Base-by-base conservation (phyloP, 1,284 basidiomycete genomes). In the Ceratobasidium sp. region DNA sequence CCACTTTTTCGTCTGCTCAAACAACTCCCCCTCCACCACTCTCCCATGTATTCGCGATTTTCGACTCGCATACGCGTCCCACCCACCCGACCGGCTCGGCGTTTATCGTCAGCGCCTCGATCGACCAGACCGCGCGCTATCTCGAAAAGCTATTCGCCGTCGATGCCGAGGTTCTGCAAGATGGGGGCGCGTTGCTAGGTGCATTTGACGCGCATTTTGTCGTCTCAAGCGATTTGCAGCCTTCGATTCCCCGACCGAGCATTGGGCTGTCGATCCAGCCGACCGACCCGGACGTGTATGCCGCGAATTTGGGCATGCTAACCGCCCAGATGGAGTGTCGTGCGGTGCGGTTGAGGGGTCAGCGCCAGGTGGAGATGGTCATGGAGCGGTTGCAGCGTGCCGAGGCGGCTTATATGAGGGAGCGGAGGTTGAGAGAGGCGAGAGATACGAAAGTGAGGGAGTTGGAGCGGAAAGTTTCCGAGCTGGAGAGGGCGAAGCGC, bases 51-150 rank as follows among this genome's bases (percentile, higher is more conserved):
- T 88, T 85, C 72, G 80, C 84, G 50, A 77, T 88, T 45, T 88
- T 89, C 71, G 87, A 90, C 76, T 86, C 86, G 0, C 88, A 89
- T 74, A 80, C 85, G 17, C 82, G 87, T 22, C 80, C 82, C 0
- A 79, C 79, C 13, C 83, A 88, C 17, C 84, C 85, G 0, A 73
- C 80, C 34, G 87, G 87, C 13, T 83, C 87, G 2, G 86, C 84
- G 0, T 81, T 88, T 71, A 82, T 84, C 52, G 79, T 89, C 71
- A 79, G 78, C 71, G 76, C 77, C 5, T 84, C 81, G 20, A 70
- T 83, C 10, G 77, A 81, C 15, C 75, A 74, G 2, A 78, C 82
- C 0, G 82, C 83, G 0, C 71, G 72, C 8, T 82, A 84, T 68
- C 79, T 90, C 52, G 76, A 65, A 31, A 65, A 65, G 27, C 49